Conservation (phyloP, 2,329 filamentous ascomycete species). For the Colletotrichum caudatum region DNA sequence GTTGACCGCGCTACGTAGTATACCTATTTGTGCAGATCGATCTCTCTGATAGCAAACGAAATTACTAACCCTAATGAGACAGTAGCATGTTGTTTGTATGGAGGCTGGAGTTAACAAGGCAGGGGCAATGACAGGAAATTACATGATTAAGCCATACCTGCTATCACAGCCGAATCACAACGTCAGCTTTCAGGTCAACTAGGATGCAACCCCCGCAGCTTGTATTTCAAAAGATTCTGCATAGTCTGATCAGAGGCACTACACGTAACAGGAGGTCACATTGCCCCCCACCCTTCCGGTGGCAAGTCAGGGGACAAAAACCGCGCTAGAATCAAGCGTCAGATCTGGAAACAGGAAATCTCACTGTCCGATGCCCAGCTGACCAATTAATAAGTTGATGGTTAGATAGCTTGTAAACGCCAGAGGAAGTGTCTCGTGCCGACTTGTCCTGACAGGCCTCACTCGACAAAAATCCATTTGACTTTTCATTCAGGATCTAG, state of each 20-base stretch:
- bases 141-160: not conserved
- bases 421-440: too few relatives aligned
- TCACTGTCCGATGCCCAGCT: not conserved
- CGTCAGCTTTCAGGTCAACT: not conserved
- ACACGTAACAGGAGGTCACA: not conserved
- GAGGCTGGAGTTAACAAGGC: not conserved
- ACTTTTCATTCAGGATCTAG: too few relatives aligned
- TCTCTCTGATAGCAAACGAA: not conserved
- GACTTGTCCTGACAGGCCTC: not conserved
- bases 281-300: slow-evolving; percentile 8
- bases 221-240: not conserved
- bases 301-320: not conserved
- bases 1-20: not conserved
- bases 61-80: not conserved
- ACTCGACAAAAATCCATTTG: too few relatives aligned
- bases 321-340: not conserved
- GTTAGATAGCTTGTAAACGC: too few relatives aligned
- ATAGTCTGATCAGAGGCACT: not conserved
- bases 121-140: not conserved
- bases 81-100: not conserved
- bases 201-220: not conserved
- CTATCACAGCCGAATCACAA: not conserved
- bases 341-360: not conserved
- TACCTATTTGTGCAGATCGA: not conserved
- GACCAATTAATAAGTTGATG: too few relatives aligned